Base-by-base conservation (phyloP, 2,329 filamentous ascomycete species). In the Colletotrichum spinosum region DNA sequence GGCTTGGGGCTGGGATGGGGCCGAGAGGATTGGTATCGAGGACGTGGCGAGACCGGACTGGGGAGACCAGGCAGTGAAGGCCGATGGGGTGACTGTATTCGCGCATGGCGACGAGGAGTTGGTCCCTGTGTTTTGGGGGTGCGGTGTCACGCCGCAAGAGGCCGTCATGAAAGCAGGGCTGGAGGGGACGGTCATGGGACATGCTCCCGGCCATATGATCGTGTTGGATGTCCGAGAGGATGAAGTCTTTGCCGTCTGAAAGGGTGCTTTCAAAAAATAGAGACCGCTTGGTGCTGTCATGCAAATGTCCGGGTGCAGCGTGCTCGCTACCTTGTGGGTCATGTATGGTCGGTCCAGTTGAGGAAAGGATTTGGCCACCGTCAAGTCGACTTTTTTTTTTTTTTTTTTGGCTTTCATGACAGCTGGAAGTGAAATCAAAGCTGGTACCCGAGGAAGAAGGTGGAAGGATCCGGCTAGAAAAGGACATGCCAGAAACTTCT, bases 141-240 rank as follows among this genome's bases (percentile, higher is more conserved):
- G 88, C 71, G 88, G 88, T 39, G 88, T 90, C 10, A 90, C 88
- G 42, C 88, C 89, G 2, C 88, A 90, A 71, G 84, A 89, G 71
- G 88, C 87, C 12, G 85, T 90, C 1, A 84, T 88, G 80, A 79
- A 78, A 61, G 85, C 86, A 6, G 76, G 73, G 8, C 70, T 89
- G 50, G 70, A 84, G 51, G 88, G 88, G 0, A 78, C 80, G 1
- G 80, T 90, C 2, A 87, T 91, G 79, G 84, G 82, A 1, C 88
- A 91, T 76, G 82, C 83, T 15, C 88, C 87, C 1, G 87, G 87
- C 0, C 80, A 88, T 72, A 90, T 90, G 88, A 71, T 90, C 46
- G 75, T 89, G 2, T 73, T 89, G 56, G 88, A 90, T 73, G 76
- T 78, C 52, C 76, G 70, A 25, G 79, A 83, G 60, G 75, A 77